Evolutionary conservation across 2,329 filamentous ascomycete species (phyloP), one percentile per base, ranked within the genome.

Genomic region (Exophiala alcalophila): DNA sequence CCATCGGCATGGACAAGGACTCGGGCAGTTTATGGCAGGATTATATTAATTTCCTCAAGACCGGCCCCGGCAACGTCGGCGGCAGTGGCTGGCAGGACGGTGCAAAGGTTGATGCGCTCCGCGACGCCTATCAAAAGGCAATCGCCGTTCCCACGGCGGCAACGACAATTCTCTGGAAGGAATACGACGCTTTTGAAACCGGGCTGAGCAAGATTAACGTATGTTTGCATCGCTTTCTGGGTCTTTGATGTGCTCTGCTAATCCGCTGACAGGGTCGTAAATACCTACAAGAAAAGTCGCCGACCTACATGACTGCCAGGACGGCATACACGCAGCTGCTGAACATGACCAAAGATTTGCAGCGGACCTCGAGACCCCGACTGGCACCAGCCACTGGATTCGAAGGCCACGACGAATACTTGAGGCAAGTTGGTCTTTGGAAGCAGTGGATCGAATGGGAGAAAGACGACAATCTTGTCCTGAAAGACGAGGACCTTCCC

Each of bases 131-230:
- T 62, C 90, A 96, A 58, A 84, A 84, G 39, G 91, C 91, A 10
- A 86, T 96, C 44, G 83, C 80, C 53, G 80, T 96, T 26, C 94
- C 94, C 4, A 94, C 88, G 51, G 80, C 83, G 40, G 84, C 84
- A 21, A 80, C 94, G 34, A 86, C 91, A 59, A 78, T 77, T 38
- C 70, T 98, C 10, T 98, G 92, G 94, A 95, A 94, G 63, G 91
- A 98, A 60, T 98, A 98, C 60, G 90, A 97, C 62, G 83, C 86
- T 55, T 98, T 98, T 60, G 92, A 98, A 67, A 89, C 92, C 78
- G 80, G 83, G 4, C 67, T 96, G 45, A 96, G 96, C 71, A 97
- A 95, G 65, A 79, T 88, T 54, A 94, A 89, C 28, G 86, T 90
- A 74, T 61, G 77, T 68, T 20, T 11, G 24, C 10, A 27, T 16